phyloP scores from a whole-genome alignment of 768 basidiomycete genomes.

The Collybiopsis luxurians region DNA sequence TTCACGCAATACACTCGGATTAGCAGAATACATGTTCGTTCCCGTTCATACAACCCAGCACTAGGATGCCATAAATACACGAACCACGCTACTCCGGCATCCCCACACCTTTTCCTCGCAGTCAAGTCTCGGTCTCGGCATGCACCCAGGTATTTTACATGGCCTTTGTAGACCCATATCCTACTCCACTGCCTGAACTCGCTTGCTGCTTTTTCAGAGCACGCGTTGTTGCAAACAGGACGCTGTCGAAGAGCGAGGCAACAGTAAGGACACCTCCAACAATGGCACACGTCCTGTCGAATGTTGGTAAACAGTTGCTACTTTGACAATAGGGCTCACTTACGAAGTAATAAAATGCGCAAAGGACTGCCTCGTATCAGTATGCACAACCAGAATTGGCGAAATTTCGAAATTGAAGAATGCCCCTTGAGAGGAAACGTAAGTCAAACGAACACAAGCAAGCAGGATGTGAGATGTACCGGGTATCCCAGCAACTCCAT shows the following conservation, averaged over 20 bases:
- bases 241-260: conserved; percentile 82
- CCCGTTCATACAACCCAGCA: too few relatives aligned
- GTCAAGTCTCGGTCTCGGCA: too few relatives aligned
- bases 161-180: conserved; percentile 36
- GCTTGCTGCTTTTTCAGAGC: conserved; percentile 67
- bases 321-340: conserved; percentile 39
- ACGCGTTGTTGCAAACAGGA: conserved; percentile 80
- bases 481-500: conserved; percentile 73
- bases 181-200: conserved; percentile 23
- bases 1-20: too few relatives aligned
- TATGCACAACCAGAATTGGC: conserved; percentile 90
- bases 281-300: conserved; percentile 89
- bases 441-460: not conserved
- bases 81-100: too few relatives aligned
- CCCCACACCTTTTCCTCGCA: too few relatives aligned
- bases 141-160: conserved; percentile 39
- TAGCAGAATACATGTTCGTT: too few relatives aligned
- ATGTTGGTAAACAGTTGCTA: too few relatives aligned
- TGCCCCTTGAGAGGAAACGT: conserved; percentile 43
- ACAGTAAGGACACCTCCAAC: conserved; percentile 97
- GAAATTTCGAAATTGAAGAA: conserved; percentile 97
- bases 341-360: conserved; percentile 98
- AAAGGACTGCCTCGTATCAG: conserved; percentile 89
- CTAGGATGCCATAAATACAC: too few relatives aligned
- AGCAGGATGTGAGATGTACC: conserved; percentile 22